These are phyloP conservation scores for Pisolithus orientalis DNA, from an alignment of 768 basidiomycete species.

Conservation along the genomic window DNA sequence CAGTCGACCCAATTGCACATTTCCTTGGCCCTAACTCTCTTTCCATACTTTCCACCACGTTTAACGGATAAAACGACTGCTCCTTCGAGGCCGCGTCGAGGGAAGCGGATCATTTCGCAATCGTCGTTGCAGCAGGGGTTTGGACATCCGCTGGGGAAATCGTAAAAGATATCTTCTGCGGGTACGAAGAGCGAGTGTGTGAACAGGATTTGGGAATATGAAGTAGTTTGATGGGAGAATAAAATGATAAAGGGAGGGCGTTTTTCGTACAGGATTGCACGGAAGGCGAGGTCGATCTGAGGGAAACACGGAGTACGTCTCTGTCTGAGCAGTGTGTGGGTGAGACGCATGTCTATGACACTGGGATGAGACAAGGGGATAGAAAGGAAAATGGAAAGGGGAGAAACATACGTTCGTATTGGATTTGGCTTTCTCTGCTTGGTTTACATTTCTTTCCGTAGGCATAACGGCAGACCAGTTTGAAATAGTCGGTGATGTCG, in stretches of 20 bases:
- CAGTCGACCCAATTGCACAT: conserved; percentile 88
- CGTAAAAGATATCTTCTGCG: conserved; percentile 64
- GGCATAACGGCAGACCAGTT: conserved; percentile 60
- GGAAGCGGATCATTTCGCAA: conserved; percentile 79
- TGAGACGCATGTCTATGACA: conserved; percentile 54
- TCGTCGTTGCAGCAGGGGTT: conserved; percentile 77
- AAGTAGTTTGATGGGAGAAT: conserved; percentile 75
- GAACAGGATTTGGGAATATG: conserved; percentile 79
- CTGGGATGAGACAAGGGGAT: conserved; percentile 3
- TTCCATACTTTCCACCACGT: conserved; percentile 45
- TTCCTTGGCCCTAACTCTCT: conserved; percentile 45
- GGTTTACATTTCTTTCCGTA: conserved; percentile 58
- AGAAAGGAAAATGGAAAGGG: background rate
- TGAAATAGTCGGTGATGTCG: conserved; percentile 72
- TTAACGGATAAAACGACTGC: conserved; percentile 61
- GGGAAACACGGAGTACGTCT: conserved; percentile 76
- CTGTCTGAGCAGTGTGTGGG: conserved; percentile 59
- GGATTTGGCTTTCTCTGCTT: conserved; percentile 60
- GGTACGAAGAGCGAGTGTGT: conserved; percentile 67
- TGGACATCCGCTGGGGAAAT: conserved; percentile 74
- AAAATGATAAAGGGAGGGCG: conserved; percentile 70
- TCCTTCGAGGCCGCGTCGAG: conserved; percentile 52
- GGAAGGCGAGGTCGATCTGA: conserved; percentile 72
- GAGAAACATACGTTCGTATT: conserved; percentile 56
- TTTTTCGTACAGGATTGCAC: conserved; percentile 72